phyloP scores from a whole-genome alignment of 495 filamentous ascomycete species.

The Neurospora sp. region DNA sequence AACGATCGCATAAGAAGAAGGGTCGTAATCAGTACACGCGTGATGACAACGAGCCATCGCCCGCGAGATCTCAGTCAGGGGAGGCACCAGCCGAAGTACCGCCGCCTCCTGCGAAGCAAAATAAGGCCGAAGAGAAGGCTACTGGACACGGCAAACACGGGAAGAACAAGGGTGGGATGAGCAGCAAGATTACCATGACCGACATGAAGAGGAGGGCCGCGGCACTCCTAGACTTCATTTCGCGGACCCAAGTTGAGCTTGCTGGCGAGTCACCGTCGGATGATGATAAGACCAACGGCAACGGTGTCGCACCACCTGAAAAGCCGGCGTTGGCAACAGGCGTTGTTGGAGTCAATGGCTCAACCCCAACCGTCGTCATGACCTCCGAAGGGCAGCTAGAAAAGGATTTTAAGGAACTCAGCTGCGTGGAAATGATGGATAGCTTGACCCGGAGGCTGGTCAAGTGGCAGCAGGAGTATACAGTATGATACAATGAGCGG shows the following conservation, averaged over 20 bases:
- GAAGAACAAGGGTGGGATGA: constrained; percentile 33
- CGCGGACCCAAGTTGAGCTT: constrained; percentile 82
- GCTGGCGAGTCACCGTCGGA: constrained; percentile 40
- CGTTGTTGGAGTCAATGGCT: background rate
- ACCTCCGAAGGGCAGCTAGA: constrained; percentile 15
- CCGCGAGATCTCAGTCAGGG: constrained; percentile 56
- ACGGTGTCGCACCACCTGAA: background rate
- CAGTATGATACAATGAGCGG: constrained; percentile 11
- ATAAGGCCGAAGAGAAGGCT: constrained; percentile 14
- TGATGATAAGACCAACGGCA: constrained; percentile 14
- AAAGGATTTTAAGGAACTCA: constrained; percentile 55
- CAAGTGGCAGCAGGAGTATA: constrained; percentile 63
- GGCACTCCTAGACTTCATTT: constrained; percentile 81
- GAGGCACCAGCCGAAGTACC: constrained; percentile 26
- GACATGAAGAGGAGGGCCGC: constrained; percentile 85
- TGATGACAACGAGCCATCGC: constrained; percentile 60
- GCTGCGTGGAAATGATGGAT: constrained; percentile 75
- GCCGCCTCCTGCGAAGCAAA: constrained; percentile 5
- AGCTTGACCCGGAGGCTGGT: constrained; percentile 62
- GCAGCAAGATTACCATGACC: constrained; percentile 69
- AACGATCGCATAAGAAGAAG: constrained; percentile 52
- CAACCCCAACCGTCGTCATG: background rate
- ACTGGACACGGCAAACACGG: constrained; percentile 15
- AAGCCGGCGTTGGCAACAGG: constrained; percentile 3
- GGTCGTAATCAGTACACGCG: constrained; percentile 83